Conservation (phyloP, 306 rosid species). For the Ammopiptanthus mongolicus region DNA sequence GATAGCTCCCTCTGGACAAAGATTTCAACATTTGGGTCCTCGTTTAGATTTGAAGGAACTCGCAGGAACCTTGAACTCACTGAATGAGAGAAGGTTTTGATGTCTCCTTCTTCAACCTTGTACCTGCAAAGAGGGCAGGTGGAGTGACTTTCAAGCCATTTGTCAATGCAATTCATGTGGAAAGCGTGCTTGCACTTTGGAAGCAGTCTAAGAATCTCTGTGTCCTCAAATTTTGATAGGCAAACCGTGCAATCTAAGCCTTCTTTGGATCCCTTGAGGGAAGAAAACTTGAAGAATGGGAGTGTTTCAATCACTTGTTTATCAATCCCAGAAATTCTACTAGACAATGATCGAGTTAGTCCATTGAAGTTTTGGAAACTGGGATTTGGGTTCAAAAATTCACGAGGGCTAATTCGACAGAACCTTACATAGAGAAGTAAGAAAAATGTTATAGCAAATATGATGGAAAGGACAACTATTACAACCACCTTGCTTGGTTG, state of each 20-base stretch:
- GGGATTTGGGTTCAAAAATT: not conserved
- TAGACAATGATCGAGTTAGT: slow-evolving; percentile 29
- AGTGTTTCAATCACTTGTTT: slow-evolving; percentile 64
- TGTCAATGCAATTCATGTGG: slow-evolving; percentile 75
- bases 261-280: slow-evolving; percentile 64
- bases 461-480: slow-evolving; percentile 35
- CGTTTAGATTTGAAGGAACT: slow-evolving; percentile 48
- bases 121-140: slow-evolving; percentile 88
- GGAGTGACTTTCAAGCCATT: slow-evolving; percentile 80
- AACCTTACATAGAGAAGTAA: slow-evolving; percentile 53
- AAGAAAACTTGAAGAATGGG: slow-evolving; percentile 69
- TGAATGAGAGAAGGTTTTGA: slow-evolving; percentile 34
- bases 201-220: slow-evolving; percentile 60
- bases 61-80: slow-evolving; percentile 52
- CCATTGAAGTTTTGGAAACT: slow-evolving; percentile 5
- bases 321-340: slow-evolving; percentile 52
- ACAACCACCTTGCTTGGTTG: slow-evolving; percentile 55
- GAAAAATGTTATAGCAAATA: slow-evolving; percentile 44
- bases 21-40: slow-evolving; percentile 65
- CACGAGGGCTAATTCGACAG: slow-evolving; percentile 34
- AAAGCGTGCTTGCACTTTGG: slow-evolving; percentile 89
- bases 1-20: slow-evolving; percentile 66
- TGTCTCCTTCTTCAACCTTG: slow-evolving; percentile 48
- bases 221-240: slow-evolving; percentile 64
- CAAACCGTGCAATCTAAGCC: slow-evolving; percentile 88